A percentile compares a stretch with the other conserved stretches of the same genome.
These are phyloP conservation scores for Leccinum incarnatum DNA, from an alignment of 768 basidiomycete species.

Conservation along the genomic window DNA sequence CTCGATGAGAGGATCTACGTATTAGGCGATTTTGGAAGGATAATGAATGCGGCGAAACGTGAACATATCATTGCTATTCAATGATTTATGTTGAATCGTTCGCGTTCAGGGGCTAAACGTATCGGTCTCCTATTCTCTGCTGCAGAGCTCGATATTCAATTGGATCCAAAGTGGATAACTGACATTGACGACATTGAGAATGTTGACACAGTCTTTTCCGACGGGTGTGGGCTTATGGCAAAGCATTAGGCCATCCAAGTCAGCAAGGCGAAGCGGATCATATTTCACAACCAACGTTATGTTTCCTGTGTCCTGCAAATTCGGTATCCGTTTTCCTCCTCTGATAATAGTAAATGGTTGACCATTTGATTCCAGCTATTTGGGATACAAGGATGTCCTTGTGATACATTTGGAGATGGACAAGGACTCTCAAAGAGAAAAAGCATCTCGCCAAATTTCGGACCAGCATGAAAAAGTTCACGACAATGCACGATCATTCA, in stretches of 20 bases:
- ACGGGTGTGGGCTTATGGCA: slow-evolving; percentile 68
- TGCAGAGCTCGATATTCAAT: slow-evolving; percentile 54
- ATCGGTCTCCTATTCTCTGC: slow-evolving; percentile 67
- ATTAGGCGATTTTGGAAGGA: slow-evolving; percentile 55
- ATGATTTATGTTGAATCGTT: background rate
- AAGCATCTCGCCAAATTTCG: slow-evolving; percentile 54
- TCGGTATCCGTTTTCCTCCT: slow-evolving; percentile 35
- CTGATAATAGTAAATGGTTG: background rate
- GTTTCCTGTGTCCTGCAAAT: slow-evolving; percentile 65
- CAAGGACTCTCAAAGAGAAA: slow-evolving; percentile 27
- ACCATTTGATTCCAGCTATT: slow-evolving; percentile 41
- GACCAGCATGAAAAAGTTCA: slow-evolving; percentile 71
- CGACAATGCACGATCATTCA: slow-evolving; percentile 50
- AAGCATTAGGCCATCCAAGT: slow-evolving; percentile 48
- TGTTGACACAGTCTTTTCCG: slow-evolving; percentile 60
- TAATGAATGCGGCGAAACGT: slow-evolving; percentile 68
- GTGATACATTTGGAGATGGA: slow-evolving; percentile 66
- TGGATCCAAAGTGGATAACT: slow-evolving; percentile 46
- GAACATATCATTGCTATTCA: slow-evolving; percentile 1
- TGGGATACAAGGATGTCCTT: slow-evolving; percentile 71
- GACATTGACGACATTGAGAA: slow-evolving; percentile 61
- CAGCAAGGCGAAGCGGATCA: slow-evolving; percentile 51
- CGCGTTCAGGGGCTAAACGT: slow-evolving; percentile 57
- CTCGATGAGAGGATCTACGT: slow-evolving; percentile 56
- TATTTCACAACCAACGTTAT: slow-evolving; percentile 54